phyloP scores from a whole-genome alignment of 176 grass and related monocot species.

The Carex scoparia region DNA sequence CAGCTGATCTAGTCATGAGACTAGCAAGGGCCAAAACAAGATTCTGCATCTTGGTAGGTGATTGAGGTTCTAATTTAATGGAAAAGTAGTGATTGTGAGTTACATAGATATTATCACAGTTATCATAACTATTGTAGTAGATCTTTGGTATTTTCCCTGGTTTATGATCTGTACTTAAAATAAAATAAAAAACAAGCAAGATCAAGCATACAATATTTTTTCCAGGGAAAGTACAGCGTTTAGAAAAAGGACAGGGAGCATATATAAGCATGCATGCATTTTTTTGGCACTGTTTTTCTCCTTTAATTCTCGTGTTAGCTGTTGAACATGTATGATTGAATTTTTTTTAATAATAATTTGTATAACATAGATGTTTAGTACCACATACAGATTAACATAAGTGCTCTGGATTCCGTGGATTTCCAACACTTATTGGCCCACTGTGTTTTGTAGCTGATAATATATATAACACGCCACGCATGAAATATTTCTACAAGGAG shows the following conservation, averaged over 20 bases:
- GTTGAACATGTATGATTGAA: neutral
- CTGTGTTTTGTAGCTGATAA: too few species aligned
- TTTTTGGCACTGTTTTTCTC: too few species aligned
- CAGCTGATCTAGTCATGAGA: constrained; percentile 2
- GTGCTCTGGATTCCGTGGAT: too few species aligned
- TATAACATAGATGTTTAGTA: too few species aligned
- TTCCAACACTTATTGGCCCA: too few species aligned
- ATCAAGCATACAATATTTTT: neutral
- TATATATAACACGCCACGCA: too few species aligned
- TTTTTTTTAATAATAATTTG: too few species aligned
- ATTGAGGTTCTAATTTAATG: neutral
- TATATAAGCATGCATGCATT: neutral
- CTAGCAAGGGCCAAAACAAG: neutral
- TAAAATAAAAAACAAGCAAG: neutral
- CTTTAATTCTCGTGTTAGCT: neutral
- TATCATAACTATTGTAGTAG: neutral
- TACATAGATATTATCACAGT: neutral
- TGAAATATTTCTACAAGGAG: too few species aligned
- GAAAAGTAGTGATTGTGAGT: neutral
- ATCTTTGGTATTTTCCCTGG: neutral
- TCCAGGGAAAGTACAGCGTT: neutral
- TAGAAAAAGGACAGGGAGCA: neutral
- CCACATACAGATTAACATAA: too few species aligned
- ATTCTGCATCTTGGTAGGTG: neutral
- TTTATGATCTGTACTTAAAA: too few species aligned